These are phyloP conservation scores for Penicillium sp. DNA, from an alignment of 2,329 filamentous ascomycete species.

Conservation along the genomic window DNA sequence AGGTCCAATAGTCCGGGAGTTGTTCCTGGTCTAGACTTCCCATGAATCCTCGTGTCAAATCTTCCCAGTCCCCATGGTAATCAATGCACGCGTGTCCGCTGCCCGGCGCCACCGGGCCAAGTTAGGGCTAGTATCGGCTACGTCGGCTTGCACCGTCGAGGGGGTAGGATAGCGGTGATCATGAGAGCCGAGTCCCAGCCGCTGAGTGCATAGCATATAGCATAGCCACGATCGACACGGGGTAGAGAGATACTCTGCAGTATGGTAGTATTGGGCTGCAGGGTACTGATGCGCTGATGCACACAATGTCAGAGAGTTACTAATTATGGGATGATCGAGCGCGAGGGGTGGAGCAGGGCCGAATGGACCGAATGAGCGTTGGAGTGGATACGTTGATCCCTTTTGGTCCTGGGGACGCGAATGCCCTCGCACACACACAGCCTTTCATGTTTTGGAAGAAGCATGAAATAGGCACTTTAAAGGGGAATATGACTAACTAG, in stretches of 20 bases:
- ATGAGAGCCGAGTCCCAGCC: neutral
- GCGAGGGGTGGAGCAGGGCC: neutral
- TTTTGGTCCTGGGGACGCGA: neutral
- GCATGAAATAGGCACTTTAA: too few species aligned
- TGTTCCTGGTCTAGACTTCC: neutral
- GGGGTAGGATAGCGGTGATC: neutral
- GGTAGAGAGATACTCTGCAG: neutral
- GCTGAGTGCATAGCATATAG: neutral
- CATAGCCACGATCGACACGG: neutral
- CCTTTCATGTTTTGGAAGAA: neutral
- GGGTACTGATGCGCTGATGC: neutral
- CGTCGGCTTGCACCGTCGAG: conserved; percentile 1
- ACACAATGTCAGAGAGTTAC: neutral
- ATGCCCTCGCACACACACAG: neutral
- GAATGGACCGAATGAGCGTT: neutral
- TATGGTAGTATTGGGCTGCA: neutral
- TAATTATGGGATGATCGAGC: conserved; percentile 3
- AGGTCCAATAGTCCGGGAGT: neutral
- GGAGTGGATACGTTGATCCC: neutral
- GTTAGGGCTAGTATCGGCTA: conserved; percentile 1
- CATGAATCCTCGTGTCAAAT: neutral
- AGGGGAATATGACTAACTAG: too few species aligned
- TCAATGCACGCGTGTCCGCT: neutral
- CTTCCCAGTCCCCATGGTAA: neutral
- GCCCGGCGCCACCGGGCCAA: conserved; percentile 1